Conservation (phyloP, 78 protist species). For the Dictyostelium purpureum region DNA sequence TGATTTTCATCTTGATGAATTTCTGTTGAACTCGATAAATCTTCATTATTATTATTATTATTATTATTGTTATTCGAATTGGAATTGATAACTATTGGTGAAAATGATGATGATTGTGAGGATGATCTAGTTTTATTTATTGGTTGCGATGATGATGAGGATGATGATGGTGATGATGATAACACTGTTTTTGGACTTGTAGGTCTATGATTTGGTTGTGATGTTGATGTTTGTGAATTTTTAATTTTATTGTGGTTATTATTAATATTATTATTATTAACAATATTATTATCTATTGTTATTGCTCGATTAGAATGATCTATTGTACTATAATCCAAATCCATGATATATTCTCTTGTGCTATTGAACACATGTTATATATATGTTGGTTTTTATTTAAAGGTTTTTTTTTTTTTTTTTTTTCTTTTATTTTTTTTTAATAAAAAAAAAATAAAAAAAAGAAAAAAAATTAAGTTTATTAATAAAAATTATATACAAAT, state of each 20-base stretch:
- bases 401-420: too few species aligned
- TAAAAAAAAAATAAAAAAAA: too few species aligned
- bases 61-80: background rate
- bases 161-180: background rate
- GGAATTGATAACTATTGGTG: background rate
- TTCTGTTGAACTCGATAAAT: background rate
- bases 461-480: too few species aligned
- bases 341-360: constrained; percentile 6
- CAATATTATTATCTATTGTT: background rate
- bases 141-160: background rate
- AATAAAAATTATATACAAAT: too few species aligned
- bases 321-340: constrained; percentile 6
- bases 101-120: background rate
- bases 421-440: too few species aligned
- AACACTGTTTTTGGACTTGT: too few species aligned
- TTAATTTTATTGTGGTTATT: background rate
- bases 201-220: too few species aligned
- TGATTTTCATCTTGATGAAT: background rate
- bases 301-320: background rate
- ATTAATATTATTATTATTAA: background rate
- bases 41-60: constrained; percentile 1
- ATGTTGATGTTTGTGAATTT: constrained; percentile 6
- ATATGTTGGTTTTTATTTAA: too few species aligned
- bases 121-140: background rate
- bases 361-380: background rate